A percentile compares a stretch with the other conserved stretches of the same genome.
These are phyloP conservation scores for Singerocomus rubriflavus DNA, from an alignment of 1,284 basidiomycete species.

Conservation along the genomic window DNA sequence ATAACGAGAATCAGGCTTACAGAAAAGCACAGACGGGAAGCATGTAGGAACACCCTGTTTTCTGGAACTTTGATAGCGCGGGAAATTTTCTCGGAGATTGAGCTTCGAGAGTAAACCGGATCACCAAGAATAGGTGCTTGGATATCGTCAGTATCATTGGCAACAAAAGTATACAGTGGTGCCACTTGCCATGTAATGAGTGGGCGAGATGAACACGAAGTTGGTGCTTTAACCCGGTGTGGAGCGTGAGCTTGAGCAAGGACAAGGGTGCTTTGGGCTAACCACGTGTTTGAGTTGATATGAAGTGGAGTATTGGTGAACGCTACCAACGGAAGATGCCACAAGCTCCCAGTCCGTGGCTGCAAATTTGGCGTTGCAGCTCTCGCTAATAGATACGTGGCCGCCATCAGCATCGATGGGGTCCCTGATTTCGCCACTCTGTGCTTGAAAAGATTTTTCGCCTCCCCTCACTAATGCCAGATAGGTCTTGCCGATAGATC, in stretches of 20 bases:
- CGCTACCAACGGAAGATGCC: conserved; percentile 52
- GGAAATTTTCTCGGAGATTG: conserved; percentile 31
- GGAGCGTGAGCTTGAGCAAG: conserved; percentile 52
- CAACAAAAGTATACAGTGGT: conserved; percentile 2
- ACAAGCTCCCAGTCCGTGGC: conserved; percentile 60
- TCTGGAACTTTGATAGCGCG: conserved; percentile 37
- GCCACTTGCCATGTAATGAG: conserved; percentile 42
- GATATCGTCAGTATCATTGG: conserved; percentile 10
- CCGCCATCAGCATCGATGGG: conserved; percentile 43
- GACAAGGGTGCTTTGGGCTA: conserved; percentile 52
- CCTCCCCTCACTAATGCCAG: conserved; percentile 63
- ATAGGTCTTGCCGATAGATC: conserved; percentile 56
- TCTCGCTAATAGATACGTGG: conserved; percentile 38
- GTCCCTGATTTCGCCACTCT: conserved; percentile 45
- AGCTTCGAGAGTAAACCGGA: conserved; percentile 40
- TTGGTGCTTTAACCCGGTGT: conserved; percentile 70
- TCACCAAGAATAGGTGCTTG: conserved; percentile 68
- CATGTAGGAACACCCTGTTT: conserved; percentile 57
- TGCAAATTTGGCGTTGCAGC: conserved; percentile 38
- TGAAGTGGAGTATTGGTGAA: conserved; percentile 7
- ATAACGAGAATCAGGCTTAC: conserved; percentile 37
- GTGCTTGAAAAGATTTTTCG: conserved; percentile 41
- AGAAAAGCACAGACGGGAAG: conserved; percentile 52
- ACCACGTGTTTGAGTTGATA: conserved; percentile 16
- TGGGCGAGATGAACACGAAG: conserved; percentile 63